Base-by-base conservation (phyloP, 192 early-diverging fungal species). In the Gorgonomyces haynaldii region DNA sequence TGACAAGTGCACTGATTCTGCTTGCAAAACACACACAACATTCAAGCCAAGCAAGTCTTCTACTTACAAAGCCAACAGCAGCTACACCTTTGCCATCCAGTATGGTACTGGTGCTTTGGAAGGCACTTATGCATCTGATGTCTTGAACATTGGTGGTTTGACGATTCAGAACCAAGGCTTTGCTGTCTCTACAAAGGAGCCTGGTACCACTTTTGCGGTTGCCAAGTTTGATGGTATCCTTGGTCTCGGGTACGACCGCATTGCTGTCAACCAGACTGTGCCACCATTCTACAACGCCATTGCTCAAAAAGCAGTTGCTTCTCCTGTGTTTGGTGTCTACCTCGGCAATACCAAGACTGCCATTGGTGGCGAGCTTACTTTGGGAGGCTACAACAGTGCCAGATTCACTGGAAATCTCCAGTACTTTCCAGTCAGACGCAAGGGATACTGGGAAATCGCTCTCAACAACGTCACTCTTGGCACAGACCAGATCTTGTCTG, bases 361-460 rank as follows among this genome's bases (percentile, higher is more conserved):
- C 4, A 72, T 58, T 2, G 69, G 70, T 2, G 93, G 93, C 29
- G 86, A 89, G 62, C 74, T 98, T 60, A 67, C 82, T 19, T 81
- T 98, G 54, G 95, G 95, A 36, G 91, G 81, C 21, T 53, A 81
- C 30, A 81, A 96, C 62, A 29, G 74, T 45, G 69, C 66, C 21
- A 86, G 81, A 57, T 94, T 78, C 60, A 64, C 46, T 9, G 39
- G 39, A 23, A 4, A 10, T 21, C 5, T 41, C 20, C 21, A 23
- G 4, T 98, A 83, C 80, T 78, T 86, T 41, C 74, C 84, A 17
- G 82, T 98, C 49, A 70, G 76, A 29, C 84, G 90, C 56, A 86
- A 89, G 63, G 91, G 78, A 0, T 98, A 98, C 69, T 98, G 95
- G 95, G 95, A 98, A 66, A 86, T 98, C 29, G 80, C 81, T 22